These are phyloP conservation scores for Aleurites moluccanus DNA, from an alignment of 441 rosid species.

Conservation along the genomic window DNA sequence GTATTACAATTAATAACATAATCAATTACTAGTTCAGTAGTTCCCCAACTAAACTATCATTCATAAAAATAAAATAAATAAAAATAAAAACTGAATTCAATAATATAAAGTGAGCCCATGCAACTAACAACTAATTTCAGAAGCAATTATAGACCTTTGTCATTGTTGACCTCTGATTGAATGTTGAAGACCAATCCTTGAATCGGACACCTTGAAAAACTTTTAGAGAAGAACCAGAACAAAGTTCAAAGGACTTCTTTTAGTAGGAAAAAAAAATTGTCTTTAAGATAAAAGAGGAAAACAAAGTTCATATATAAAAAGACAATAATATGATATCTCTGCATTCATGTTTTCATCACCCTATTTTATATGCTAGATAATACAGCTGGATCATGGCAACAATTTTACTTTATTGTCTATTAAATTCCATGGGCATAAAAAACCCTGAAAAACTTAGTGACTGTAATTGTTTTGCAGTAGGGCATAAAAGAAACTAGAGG, in stretches of 20 bases:
- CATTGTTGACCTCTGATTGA: neutral
- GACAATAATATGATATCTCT: neutral
- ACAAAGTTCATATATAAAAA: constrained; percentile 3
- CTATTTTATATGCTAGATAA: neutral
- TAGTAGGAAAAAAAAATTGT: neutral
- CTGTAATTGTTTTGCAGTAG: neutral
- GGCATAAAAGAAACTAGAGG: neutral
- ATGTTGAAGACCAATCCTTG: neutral
- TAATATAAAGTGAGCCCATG: neutral
- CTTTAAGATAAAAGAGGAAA: neutral
- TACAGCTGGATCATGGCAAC: neutral
- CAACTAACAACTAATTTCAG: neutral
- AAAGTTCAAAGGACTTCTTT: neutral
- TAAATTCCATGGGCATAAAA: neutral
- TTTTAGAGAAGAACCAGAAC: neutral
- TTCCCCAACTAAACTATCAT: neutral
- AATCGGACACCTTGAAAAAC: neutral
- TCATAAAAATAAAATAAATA: too few species aligned
- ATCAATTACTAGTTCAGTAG: neutral
- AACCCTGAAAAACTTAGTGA: neutral
- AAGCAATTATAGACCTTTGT: neutral
- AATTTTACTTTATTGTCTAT: neutral
- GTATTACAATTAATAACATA: neutral
- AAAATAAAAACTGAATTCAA: neutral
- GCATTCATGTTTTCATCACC: neutral